A percentile compares a stretch with the other conserved stretches of the same genome.
Conservation (phyloP, 257 asterid genomes). For the Solanum chiquidenum region DNA sequence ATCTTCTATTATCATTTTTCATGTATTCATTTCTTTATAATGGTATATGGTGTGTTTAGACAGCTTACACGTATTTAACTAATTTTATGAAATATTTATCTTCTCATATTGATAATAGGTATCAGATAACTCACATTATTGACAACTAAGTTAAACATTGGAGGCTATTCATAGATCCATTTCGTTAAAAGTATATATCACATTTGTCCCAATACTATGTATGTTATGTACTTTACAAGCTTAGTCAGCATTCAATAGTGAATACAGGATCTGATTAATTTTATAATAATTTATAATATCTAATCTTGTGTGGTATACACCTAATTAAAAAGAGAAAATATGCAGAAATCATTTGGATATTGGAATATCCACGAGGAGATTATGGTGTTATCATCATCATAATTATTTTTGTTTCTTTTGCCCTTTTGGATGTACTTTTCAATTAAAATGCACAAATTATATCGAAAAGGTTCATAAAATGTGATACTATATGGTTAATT, state of each 20-base stretch:
- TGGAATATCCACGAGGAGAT: not conserved
- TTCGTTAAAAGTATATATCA: not conserved
- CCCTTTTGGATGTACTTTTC: not conserved
- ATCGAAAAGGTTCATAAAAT: not conserved
- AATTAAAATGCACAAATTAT: not conserved
- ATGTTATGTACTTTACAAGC: not conserved
- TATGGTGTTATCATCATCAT: not conserved
- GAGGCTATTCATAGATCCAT: not conserved
- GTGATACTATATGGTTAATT: not conserved
- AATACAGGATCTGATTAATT: not conserved
- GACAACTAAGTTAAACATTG: not conserved
- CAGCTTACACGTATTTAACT: fast-evolving
- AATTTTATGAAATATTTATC: too few species aligned
- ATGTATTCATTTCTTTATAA: too few species aligned
- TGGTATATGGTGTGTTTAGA: too few species aligned
- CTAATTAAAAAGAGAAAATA: not conserved
- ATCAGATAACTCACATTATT: not conserved
- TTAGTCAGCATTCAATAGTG: not conserved
- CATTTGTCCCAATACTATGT: not conserved
- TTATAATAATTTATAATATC: not conserved
- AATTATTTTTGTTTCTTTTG: not conserved
- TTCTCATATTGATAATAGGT: too few species aligned
- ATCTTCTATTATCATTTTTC: not conserved
- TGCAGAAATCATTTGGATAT: not conserved
- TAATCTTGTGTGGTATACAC: not conserved